These are phyloP conservation scores for Skeletonema menzelii DNA, from an alignment of 108 stramenopile genomes.

Conservation along the genomic window DNA sequence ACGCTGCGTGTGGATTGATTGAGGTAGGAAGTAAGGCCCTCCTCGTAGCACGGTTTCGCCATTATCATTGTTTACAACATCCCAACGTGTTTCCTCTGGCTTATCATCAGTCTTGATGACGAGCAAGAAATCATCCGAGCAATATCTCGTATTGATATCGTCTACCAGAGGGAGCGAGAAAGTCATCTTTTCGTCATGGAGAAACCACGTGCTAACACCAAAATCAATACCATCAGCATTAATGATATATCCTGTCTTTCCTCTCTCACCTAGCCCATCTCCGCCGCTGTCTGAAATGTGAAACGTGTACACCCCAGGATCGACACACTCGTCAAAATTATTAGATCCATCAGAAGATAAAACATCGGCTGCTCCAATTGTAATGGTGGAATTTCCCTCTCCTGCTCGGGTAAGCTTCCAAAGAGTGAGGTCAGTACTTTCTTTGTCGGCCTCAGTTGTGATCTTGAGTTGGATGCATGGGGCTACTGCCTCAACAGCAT, in stretches of 20 bases:
- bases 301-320: slow-evolving; percentile 35
- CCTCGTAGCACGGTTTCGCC: slow-evolving; percentile 30
- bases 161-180: slow-evolving; percentile 33
- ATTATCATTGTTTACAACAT: slow-evolving; percentile 31
- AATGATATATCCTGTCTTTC: slow-evolving; percentile 36
- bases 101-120: slow-evolving; percentile 36
- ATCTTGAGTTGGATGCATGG: not conserved
- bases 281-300: slow-evolving; percentile 28
- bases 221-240: slow-evolving; percentile 29
- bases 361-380: not conserved
- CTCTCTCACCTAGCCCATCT: slow-evolving; percentile 29
- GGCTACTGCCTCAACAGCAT: not conserved
- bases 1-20: slow-evolving; percentile 31
- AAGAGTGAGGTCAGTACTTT: not conserved
- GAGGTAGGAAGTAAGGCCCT: slow-evolving; percentile 31
- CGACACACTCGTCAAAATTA: slow-evolving; percentile 32
- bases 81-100: slow-evolving; percentile 33
- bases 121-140: slow-evolving; percentile 40
- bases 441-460: not conserved
- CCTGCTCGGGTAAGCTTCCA: not conserved
- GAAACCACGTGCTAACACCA: slow-evolving; percentile 44
- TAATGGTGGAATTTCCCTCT: not conserved
- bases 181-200: slow-evolving; percentile 43
- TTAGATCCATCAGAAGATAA: not conserved
- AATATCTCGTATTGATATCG: slow-evolving; percentile 16